A percentile compares a stretch with the other conserved stretches of the same genome.
phyloP scores from a whole-genome alignment of 768 basidiomycete species.

The Collybia mongolica region DNA sequence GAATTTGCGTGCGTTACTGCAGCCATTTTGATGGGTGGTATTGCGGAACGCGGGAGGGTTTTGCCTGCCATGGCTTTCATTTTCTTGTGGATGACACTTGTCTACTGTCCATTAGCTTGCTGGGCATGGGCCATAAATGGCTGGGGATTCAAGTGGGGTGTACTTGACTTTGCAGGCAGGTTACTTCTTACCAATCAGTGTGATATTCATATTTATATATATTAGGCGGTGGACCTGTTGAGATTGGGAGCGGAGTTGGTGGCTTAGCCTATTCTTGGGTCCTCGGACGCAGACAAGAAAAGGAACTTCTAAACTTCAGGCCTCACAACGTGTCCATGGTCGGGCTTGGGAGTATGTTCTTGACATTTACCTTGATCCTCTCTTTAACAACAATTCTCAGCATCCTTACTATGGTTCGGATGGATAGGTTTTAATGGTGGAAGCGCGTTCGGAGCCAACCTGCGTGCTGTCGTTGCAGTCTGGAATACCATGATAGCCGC shows the following conservation, averaged over 20 bases:
- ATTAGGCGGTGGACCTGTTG: constrained; percentile 81
- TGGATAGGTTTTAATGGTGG: constrained; percentile 93
- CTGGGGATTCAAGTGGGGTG: constrained; percentile 85
- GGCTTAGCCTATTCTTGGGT: constrained; percentile 87
- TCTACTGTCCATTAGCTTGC: constrained; percentile 85
- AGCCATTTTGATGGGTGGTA: constrained; percentile 72
- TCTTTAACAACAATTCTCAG: constrained; percentile 17
- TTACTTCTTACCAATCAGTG: background rate
- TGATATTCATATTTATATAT: background rate
- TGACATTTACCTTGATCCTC: background rate
- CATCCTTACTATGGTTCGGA: constrained; percentile 85
- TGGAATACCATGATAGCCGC: constrained; percentile 90
- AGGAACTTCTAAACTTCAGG: constrained; percentile 74
- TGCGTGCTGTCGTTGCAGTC: constrained; percentile 80
- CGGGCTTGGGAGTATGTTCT: constrained; percentile 62
- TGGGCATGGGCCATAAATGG: constrained; percentile 84
- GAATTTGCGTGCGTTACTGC: constrained; percentile 84
- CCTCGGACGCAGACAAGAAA: constrained; percentile 76
- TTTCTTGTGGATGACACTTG: constrained; percentile 84
- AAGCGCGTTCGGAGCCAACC: constrained; percentile 83
- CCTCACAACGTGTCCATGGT: constrained; percentile 88
- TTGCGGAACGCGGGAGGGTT: constrained; percentile 85
- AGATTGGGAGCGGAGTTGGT: constrained; percentile 82
- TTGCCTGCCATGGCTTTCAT: constrained; percentile 79
- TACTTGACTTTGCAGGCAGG: constrained; percentile 83